Conservation (phyloP, 2,329 filamentous ascomycete genomes). For the Sarocladiaceae sp. region DNA sequence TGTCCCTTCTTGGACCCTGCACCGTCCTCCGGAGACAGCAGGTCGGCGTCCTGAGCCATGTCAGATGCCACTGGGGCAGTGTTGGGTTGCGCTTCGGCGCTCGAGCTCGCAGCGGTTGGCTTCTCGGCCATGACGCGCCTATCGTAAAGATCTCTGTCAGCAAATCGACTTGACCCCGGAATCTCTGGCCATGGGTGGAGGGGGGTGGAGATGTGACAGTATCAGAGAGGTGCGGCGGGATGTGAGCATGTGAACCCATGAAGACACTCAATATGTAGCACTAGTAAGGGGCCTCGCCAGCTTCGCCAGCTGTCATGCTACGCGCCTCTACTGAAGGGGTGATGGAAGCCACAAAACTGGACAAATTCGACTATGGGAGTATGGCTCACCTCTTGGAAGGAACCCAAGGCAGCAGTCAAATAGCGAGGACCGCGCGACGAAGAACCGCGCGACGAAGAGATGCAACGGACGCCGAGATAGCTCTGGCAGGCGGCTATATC, state of each 20-base stretch:
- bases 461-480: slow-evolving; percentile 1
- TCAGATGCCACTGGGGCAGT: slow-evolving; percentile 25
- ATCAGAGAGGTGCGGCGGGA: too few relatives aligned
- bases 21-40: slow-evolving; percentile 34
- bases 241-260: too few relatives aligned
- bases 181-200: too few relatives aligned
- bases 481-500: background rate
- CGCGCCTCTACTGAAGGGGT: too few relatives aligned
- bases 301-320: too few relatives aligned
- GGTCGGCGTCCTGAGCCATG: slow-evolving; percentile 37
- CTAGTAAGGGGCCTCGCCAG: background rate
- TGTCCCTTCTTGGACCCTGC: slow-evolving; percentile 42
- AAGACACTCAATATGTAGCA: too few relatives aligned
- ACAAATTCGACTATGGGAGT: background rate
- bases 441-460: background rate
- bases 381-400: background rate
- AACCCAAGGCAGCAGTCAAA: background rate
- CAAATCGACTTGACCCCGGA: background rate
- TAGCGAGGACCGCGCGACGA: too few relatives aligned
- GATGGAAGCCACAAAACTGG: too few relatives aligned
- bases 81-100: slow-evolving; percentile 27
- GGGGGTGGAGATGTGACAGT: too few relatives aligned
- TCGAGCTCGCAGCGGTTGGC: slow-evolving; percentile 18
- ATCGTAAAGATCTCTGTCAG: background rate
- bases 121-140: slow-evolving; percentile 24